Base-by-base conservation (phyloP, 768 basidiomycete genomes). In the Boletus subparvulus region DNA sequence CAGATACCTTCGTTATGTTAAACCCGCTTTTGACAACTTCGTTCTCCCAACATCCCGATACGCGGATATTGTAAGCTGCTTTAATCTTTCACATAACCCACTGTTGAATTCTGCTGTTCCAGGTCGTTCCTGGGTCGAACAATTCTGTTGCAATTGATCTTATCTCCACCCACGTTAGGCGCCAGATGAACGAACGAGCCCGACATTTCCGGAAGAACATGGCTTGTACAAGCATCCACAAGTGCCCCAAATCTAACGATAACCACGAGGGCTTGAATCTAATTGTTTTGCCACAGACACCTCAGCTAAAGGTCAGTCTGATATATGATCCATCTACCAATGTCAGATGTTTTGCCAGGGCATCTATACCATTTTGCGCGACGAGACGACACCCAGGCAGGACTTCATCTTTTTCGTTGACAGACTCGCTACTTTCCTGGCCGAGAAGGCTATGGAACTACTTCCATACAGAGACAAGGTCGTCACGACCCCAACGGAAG, bases 91-190 rank as follows among this genome's bases (percentile, higher is more conserved):
- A 24, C 4, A 35, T 41, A 16, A 19, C 11, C 43, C 32, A 40
- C 33, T 45, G 40, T 24, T 46, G 50, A 47, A 44, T 10, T 47
- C 41, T 35, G 21, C 30, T 54, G 40, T 33, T 50, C n/a, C 58
- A 96, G 94, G 95, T 98, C 61, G 95, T 99, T n/a, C 95, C 95
- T 2, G 96, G 96, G 3, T 83, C 84, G 4, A 85, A 93, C 61
- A 98, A 98, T 66, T 71, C 82, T 21, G 88, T 96, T 11, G 94
- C 96, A 4, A 94, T 97, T 52, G 95, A 97, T 58, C 79, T 99
- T 39, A 93, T 99, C 51, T 86, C 88, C 16, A 93, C 92, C 3
- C 97, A 98, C 67, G 84, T 98, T 55, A 83, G 86, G 28, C 83
- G 87, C 39, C 87, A 97, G 69, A 80, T 98, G 45, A 83, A 86